Evolutionary conservation across 2,329 filamentous ascomycete species (phyloP).

Genomic region (Tympanopsis confertula): DNA sequence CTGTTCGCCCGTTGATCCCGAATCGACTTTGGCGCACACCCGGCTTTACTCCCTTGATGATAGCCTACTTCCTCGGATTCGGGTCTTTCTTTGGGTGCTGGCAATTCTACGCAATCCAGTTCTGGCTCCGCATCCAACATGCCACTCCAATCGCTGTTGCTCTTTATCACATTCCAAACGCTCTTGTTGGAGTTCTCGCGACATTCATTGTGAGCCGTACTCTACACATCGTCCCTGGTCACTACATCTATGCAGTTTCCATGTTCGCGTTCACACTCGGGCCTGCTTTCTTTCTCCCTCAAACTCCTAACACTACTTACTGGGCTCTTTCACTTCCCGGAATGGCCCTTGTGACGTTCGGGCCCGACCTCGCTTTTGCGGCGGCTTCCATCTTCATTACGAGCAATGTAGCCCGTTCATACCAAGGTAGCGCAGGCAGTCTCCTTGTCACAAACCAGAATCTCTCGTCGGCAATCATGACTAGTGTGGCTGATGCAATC

Average conservation of each 20-base stretch:
- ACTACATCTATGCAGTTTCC: conserved; percentile 29
- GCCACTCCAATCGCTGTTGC: conserved; percentile 25
- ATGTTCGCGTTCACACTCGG: conserved; percentile 25
- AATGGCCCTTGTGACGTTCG: conserved; percentile 29
- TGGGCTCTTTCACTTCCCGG: conserved; percentile 31
- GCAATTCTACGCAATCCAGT: conserved; percentile 24
- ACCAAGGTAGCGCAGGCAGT: conserved; percentile 31
- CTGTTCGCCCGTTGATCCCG: conserved; percentile 17
- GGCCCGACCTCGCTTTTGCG: conserved; percentile 31
- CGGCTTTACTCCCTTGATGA: conserved; percentile 27
- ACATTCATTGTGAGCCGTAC: conserved; percentile 31
- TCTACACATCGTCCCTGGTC: conserved; percentile 29
- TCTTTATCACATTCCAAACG: conserved; percentile 30
- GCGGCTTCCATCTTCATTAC: conserved; percentile 36
- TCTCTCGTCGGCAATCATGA: conserved; percentile 28
- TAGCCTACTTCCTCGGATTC: conserved; percentile 28
- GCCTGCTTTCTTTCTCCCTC: conserved; percentile 24
- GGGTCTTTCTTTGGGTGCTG: conserved; percentile 14
- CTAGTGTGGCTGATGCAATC: conserved; percentile 17
- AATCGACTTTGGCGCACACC: conserved; percentile 25
- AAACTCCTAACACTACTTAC: conserved; percentile 25
- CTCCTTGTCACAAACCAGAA: conserved; percentile 33
- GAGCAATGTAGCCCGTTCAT: conserved; percentile 27
- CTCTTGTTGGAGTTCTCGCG: conserved; percentile 27
- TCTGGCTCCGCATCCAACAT: conserved; percentile 22